A percentile compares a stretch with the other conserved stretches of the same genome.
Conservation (phyloP, 2,329 filamentous ascomycete genomes). For the Aspergillus latus region DNA sequence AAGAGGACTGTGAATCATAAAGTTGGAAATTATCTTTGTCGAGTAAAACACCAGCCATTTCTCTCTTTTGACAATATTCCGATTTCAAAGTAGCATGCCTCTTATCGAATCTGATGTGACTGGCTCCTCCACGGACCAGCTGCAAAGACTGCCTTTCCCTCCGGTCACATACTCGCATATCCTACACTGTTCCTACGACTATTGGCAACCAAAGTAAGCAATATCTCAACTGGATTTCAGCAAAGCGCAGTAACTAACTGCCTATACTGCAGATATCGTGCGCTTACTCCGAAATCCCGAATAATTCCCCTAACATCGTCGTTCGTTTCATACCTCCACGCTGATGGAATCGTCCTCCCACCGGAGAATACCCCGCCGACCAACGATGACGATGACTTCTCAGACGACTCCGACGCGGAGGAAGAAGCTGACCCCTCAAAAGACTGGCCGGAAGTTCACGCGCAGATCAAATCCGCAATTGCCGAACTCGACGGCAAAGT, state of each 20-base stretch:
- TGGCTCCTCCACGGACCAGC: slow-evolving; percentile 19
- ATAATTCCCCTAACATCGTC: slow-evolving; percentile 73
- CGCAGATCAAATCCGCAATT: slow-evolving; percentile 73
- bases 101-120: slow-evolving; percentile 27
- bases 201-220: slow-evolving; percentile 75
- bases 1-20: not conserved
- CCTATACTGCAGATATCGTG: slow-evolving; percentile 61
- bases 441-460: slow-evolving; percentile 70
- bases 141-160: slow-evolving; percentile 65
- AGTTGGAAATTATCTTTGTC: not conserved
- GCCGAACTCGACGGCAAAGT: slow-evolving; percentile 79
- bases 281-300: slow-evolving; percentile 78
- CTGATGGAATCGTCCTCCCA: slow-evolving; percentile 86
- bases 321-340: slow-evolving; percentile 83
- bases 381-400: slow-evolving; percentile 47
- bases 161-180: slow-evolving; percentile 84
- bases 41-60: not conserved
- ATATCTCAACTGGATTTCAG: slow-evolving; percentile 14
- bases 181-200: slow-evolving; percentile 89
- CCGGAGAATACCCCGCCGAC: slow-evolving; percentile 40
- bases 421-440: slow-evolving; percentile 57
- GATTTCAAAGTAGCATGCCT: slow-evolving; percentile 26
- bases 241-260: not conserved
- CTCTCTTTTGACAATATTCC: not conserved
- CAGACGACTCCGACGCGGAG: slow-evolving; percentile 58